Conservation (phyloP, 192 early-diverging fungal species). For the Spizellomyces punctatus region DNA sequence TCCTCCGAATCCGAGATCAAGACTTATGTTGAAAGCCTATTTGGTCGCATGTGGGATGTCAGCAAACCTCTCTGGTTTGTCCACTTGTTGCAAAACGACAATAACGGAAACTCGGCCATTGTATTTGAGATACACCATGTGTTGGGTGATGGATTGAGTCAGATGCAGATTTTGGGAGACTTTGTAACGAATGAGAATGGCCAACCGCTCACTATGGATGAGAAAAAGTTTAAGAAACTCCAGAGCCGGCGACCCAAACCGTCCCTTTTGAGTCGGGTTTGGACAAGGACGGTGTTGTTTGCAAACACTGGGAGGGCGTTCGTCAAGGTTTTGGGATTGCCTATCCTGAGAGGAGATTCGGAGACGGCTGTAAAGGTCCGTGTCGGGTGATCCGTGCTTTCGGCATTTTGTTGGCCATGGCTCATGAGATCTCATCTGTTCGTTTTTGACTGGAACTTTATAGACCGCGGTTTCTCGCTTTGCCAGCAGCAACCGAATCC, state of each 20-base stretch:
- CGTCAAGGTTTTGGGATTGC: conserved; percentile 17
- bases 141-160: conserved; percentile 28
- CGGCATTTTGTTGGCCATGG: too few species aligned
- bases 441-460: too few species aligned
- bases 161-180: conserved; percentile 20
- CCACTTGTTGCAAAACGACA: conserved; percentile 15
- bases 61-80: conserved; percentile 26
- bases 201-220: conserved; percentile 19
- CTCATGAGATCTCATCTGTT: too few species aligned
- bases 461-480: background rate
- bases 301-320: conserved; percentile 9
- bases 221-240: conserved; percentile 27
- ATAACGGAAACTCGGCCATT: background rate
- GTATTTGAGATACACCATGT: conserved; percentile 30
- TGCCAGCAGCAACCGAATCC: conserved; percentile 9
- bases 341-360: conserved; percentile 10
- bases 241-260: background rate
- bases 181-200: conserved; percentile 21
- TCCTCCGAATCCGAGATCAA: conserved; percentile 16
- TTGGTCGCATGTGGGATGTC: conserved; percentile 22
- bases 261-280: background rate
- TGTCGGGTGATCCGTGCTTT: too few species aligned
- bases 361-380: conserved; percentile 6
- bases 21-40: conserved; percentile 18
- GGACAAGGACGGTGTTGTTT: background rate